Conservation (phyloP, 2,329 filamentous ascomycete genomes). For the Metarhizium guizhouense region DNA sequence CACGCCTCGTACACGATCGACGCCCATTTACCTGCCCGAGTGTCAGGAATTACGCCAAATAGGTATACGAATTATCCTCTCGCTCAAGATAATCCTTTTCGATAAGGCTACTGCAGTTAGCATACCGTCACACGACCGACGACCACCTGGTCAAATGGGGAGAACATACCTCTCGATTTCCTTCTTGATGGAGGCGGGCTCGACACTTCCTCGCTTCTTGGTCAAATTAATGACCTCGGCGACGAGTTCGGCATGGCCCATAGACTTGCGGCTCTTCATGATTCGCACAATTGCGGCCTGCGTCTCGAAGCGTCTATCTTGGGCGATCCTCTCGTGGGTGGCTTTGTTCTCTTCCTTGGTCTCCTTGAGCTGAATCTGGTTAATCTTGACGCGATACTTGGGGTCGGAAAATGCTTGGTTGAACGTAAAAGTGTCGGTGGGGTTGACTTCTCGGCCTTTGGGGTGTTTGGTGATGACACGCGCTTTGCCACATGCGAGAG, state of each 20-base stretch:
- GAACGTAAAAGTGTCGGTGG: constrained; percentile 75
- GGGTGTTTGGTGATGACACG: constrained; percentile 80
- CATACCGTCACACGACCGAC: not conserved
- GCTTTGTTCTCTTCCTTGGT: constrained; percentile 91
- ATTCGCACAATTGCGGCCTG: constrained; percentile 95
- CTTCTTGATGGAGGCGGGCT: constrained; percentile 83
- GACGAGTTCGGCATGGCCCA: constrained; percentile 79
- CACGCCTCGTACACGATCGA: not conserved
- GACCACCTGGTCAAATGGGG: constrained; percentile 5
- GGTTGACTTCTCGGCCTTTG: constrained; percentile 69
- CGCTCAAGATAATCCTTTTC: constrained; percentile 91
- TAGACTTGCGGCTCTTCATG: constrained; percentile 88
- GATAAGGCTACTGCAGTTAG: constrained; percentile 53
- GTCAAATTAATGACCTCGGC: constrained; percentile 90
- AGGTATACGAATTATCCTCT: constrained; percentile 61
- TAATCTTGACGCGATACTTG: constrained; percentile 93
- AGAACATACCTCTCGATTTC: constrained; percentile 79
- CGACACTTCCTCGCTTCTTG: constrained; percentile 74
- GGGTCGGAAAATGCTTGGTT: constrained; percentile 69
- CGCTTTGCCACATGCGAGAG: constrained; percentile 82
- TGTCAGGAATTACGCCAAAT: constrained; percentile 45
- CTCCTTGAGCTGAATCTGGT: constrained; percentile 95
- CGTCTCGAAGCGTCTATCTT: constrained; percentile 89
- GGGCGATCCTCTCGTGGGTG: constrained; percentile 81
- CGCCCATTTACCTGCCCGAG: no score